phyloP scores from a whole-genome alignment of 2,329 filamentous ascomycete species.

The Fusarium penzigii region DNA sequence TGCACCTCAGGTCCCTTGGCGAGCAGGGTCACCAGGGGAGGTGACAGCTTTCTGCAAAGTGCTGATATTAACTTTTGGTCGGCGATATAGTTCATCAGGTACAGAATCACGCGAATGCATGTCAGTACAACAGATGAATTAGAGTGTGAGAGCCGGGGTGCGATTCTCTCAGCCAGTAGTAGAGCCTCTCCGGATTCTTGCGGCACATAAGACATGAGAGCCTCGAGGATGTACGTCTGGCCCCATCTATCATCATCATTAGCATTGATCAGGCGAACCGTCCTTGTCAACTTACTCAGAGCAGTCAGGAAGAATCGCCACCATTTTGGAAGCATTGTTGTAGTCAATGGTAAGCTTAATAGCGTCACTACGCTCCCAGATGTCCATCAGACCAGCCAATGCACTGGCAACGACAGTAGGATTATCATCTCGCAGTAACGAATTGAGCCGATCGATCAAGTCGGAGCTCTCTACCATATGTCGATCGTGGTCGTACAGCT shows the following conservation, averaged over 20 bases:
- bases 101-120: slow-evolving; percentile 93
- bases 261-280: slow-evolving; percentile 2
- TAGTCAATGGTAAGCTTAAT: slow-evolving; percentile 99
- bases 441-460: slow-evolving; percentile 87
- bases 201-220: slow-evolving; percentile 95
- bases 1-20: slow-evolving; percentile 99
- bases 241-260: slow-evolving; percentile 70
- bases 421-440: slow-evolving; percentile 90
- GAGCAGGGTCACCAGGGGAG: slow-evolving; percentile 88
- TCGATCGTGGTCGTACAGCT: slow-evolving; percentile 95
- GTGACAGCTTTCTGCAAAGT: slow-evolving; percentile 89
- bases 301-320: slow-evolving; percentile 93
- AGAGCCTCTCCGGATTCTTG: slow-evolving; percentile 87
- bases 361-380: slow-evolving; percentile 96
- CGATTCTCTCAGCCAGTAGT: slow-evolving; percentile 87
- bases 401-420: slow-evolving; percentile 96
- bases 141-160: slow-evolving; percentile 92
- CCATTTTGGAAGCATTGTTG: slow-evolving; percentile 95
- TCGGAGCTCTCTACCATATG: slow-evolving; percentile 87
- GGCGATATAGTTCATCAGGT: slow-evolving; percentile 97
- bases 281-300: slow-evolving; percentile 72
- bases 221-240: slow-evolving; percentile 97
- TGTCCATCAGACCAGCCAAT: slow-evolving; percentile 88
- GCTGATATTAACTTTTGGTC: slow-evolving; percentile 86
- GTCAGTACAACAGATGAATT: slow-evolving; percentile 97